Conservation (phyloP, 345 rosid genomes). For the Conringia planisiliqua region DNA sequence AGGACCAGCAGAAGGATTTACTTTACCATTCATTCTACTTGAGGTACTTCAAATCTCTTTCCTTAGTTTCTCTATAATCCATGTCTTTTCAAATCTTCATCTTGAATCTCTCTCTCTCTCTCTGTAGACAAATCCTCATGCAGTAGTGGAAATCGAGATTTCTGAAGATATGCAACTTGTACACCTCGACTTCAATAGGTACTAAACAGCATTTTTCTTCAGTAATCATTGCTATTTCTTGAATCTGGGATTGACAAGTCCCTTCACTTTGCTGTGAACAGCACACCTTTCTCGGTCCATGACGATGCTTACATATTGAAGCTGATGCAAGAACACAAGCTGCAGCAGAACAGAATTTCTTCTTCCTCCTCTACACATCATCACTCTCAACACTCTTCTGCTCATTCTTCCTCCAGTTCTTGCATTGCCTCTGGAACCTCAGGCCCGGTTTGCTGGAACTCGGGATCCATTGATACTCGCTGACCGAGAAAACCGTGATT, state of each 20-base stretch:
- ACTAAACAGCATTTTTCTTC: not conserved
- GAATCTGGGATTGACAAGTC: not conserved
- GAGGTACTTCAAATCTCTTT: slow-evolving; percentile 29
- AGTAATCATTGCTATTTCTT: not conserved
- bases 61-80: not conserved
- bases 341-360: slow-evolving; percentile 26
- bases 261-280: slow-evolving; percentile 2
- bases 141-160: slow-evolving; percentile 53
- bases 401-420: slow-evolving; percentile 42
- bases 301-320: slow-evolving; percentile 44
- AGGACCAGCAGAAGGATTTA: slow-evolving; percentile 36
- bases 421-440: slow-evolving; percentile 39
- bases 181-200: slow-evolving; percentile 54
- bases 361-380: slow-evolving; percentile 28
- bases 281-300: slow-evolving; percentile 41
- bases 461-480: slow-evolving; percentile 30
- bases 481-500: slow-evolving; percentile 9
- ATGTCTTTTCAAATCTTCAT: not conserved
- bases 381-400: slow-evolving; percentile 28
- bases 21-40: slow-evolving; percentile 44
- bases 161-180: slow-evolving; percentile 54
- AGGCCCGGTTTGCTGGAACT: slow-evolving; percentile 36
- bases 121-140: slow-evolving; percentile 43
- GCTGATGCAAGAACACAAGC: slow-evolving; percentile 35
- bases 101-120: not conserved